Base-by-base conservation (phyloP, 2,329 filamentous ascomycete species). In the Daldinia sp. region DNA sequence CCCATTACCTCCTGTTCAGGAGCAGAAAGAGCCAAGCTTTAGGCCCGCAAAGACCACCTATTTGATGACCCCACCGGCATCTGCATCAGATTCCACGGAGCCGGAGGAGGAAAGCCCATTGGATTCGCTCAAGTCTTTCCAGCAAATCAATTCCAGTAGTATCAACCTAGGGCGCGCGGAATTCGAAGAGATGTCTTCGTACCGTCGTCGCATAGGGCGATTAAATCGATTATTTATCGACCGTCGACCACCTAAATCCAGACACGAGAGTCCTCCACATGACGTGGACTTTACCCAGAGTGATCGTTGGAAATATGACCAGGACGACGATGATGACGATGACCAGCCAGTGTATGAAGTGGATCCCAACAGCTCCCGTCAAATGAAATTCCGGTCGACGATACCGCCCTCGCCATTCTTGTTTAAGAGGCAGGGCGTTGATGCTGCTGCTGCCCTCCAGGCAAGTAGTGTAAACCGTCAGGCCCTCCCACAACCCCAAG, bases 221-320 rank as follows among this genome's bases (percentile, higher is more conserved):
- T 84, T 94, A 66, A 93, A 93, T 66, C 88, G 94, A 35, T 77
- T 96, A 69, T 93, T 93, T 85, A 92, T 98, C 69, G 95, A 98
- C 78, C 89, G 93, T 70, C 88, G 91, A 70, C 88, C 90, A 58
- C 81, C 93, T 74, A 84, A 65, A 39, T 15, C 41, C 23, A 58
- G 61, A 41, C 58, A 70, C 49, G 68, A 55, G 56, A 74, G 69
- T 48, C 74, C 71, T 51, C 67, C 68, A 21, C 68, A 51, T n/a
- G 85, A 75, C 37, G 34, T 58, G 23, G 66, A 68, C 41, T 61
- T 51, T 29, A 35, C 80, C 77, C 73, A 80, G 78, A 75, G 77
- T 23, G 91, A 94, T 74, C 86, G 89, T 64, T 97, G 91, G 85
- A 96, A 93, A 78, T 96, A 92, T 78, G 92, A 96, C 73, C 89